These are phyloP conservation scores for Beta lomatogona DNA, from an alignment of 179 eudicot species.

Conservation along the genomic window DNA sequence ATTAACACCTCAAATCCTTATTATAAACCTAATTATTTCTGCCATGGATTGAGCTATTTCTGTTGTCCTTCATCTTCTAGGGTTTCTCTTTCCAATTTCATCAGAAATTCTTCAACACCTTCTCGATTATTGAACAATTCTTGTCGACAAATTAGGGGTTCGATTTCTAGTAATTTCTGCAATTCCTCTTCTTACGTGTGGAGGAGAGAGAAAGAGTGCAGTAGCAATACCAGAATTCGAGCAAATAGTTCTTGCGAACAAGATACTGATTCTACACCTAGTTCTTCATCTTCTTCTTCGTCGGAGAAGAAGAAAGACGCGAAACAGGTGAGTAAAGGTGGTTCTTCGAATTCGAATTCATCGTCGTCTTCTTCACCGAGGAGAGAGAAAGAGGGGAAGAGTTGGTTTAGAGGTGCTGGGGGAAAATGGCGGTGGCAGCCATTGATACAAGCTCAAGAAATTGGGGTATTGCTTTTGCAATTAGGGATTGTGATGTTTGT, in stretches of 20 bases:
- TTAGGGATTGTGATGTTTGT: conserved; percentile 77
- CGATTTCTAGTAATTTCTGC: conserved; percentile 32
- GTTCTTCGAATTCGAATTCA: conserved; percentile 16
- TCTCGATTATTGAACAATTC: conserved; percentile 20
- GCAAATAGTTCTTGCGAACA: conserved; percentile 70
- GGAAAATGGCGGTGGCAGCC: conserved; percentile 80
- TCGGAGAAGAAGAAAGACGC: conserved; percentile 52
- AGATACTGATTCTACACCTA: conserved; percentile 43
- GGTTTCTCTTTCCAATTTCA: conserved; percentile 33
- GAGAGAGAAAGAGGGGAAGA: conserved; percentile 40
- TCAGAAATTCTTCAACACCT: conserved; percentile 25
- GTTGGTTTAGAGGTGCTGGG: conserved; percentile 37
- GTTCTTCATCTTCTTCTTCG: conserved; percentile 27
- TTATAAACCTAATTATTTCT: conserved; percentile 34
- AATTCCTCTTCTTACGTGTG: conserved; percentile 24
- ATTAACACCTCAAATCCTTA: conserved; percentile 43
- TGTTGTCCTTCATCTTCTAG: conserved; percentile 39
- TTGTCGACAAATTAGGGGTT: conserved; percentile 43
- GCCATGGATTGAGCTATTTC: conserved; percentile 41
- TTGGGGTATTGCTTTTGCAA: conserved; percentile 67
- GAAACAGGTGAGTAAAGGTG: conserved; percentile 38
- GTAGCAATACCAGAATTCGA: conserved; percentile 31
- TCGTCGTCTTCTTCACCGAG: conserved; percentile 36
- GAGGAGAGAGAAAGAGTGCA: conserved; percentile 27
- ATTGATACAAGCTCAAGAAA: conserved; percentile 77